Evolutionary conservation across 352 stramenopile species (phyloP), one percentile per base, ranked within the genome.

Genomic region (Phytophthora fragariaefolia): DNA sequence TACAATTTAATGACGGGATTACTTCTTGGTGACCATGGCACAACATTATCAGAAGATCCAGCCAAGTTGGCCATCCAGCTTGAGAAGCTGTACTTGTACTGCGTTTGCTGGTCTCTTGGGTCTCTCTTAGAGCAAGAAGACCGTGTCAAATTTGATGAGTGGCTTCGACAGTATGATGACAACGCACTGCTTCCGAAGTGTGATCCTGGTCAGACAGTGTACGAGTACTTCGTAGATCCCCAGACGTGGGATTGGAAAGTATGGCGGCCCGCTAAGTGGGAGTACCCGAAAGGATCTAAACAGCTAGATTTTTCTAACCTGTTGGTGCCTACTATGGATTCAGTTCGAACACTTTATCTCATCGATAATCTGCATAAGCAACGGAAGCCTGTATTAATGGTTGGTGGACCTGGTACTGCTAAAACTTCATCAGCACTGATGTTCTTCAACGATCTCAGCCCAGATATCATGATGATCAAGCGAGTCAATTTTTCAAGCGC

Each of bases 311-410:
- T 99, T 64, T 98, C 91, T 15, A 99, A 99, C 76, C 82, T 99
- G 69, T 78, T 99, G 27, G 96, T 99, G 24, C 97, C 97, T 5
- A 99, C 97, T 0, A 99, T 99, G 95, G 97, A 99, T 74, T 99
- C 95, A 5, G 98, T 98, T 1, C 91, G 97, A 22, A 97, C 97
- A 1, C 72, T 98, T 27, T 98, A 98, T 70, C 62, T 97, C 45
- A 93, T 96, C 57, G 84, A 95, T 22, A 95, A 94, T 43, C 61
- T 97, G 3, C 96, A 98, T 69, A 98, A 98, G 56, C 97, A 99
- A 63, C 90, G 97, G 15, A 95, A 93, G 34, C 83, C 97, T 7
- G 91, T 99, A 45, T 77, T 99, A 23, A 97, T 99, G 80, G 95
- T 99, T 4, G 97, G 97, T 48, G 97, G 96, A 9, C 95, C 97